Conservation (phyloP, 208 protist species). For the Leishmania mexicana region DNA sequence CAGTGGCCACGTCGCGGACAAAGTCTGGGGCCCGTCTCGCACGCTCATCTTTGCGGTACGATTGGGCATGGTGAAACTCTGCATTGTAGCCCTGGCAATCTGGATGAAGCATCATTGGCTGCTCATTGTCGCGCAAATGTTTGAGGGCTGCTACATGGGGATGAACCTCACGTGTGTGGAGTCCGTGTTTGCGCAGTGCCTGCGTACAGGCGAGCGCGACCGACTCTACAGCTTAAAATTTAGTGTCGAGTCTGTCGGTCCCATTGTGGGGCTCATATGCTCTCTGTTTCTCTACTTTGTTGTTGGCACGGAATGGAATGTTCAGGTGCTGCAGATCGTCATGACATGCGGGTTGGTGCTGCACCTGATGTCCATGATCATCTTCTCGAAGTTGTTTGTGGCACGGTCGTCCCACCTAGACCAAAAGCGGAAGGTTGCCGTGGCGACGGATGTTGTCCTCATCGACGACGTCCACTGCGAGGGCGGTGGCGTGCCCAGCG, state of each 20-base stretch:
- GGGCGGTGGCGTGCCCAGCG: neutral
- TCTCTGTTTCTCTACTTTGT: conserved; percentile 52
- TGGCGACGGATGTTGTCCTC: conserved; percentile 1
- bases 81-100: conserved; percentile 37
- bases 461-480: neutral
- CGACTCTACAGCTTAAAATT: conserved; percentile 77
- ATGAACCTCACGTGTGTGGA: conserved; percentile 68
- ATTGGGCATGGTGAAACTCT: conserved; percentile 49
- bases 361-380: conserved; percentile 56
- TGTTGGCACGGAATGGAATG: conserved; percentile 55
- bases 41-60: conserved; percentile 54
- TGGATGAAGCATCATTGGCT: conserved; percentile 38
- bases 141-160: conserved; percentile 71
- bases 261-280: conserved; percentile 53
- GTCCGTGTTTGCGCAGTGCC: conserved; percentile 72
- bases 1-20: conserved; percentile 60
- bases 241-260: conserved; percentile 56
- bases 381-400: conserved; percentile 49
- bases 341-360: conserved; percentile 55
- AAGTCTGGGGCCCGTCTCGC: conserved; percentile 51
- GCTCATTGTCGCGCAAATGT: conserved; percentile 53
- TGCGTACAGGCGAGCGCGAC: conserved; percentile 59
- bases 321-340: conserved; percentile 49
- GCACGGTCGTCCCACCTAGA: conserved; percentile 46
- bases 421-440: conserved; percentile 4